Conservation (phyloP, 805 yeast genomes). For the Wickerhamia fluorescens region DNA sequence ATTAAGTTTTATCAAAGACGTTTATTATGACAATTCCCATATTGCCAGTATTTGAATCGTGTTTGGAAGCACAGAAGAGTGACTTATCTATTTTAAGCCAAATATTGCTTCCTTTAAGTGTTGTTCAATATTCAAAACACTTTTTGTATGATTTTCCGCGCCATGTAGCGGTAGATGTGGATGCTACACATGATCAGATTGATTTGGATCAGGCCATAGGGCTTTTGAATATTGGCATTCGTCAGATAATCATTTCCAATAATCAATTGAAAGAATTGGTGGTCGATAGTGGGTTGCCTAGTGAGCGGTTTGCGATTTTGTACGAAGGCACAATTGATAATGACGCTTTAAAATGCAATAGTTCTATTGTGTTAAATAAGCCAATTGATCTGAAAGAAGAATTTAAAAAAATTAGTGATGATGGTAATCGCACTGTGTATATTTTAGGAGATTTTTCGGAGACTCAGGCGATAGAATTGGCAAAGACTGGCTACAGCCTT, state of each 20-base stretch:
- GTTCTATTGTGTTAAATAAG: conserved; percentile 3
- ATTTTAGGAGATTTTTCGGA: conserved; percentile 12
- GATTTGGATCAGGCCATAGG: conserved; percentile 34
- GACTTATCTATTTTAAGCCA: conserved; percentile 34
- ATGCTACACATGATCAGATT: conserved; percentile 17
- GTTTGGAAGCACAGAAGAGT: no score
- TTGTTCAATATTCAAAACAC: no score
- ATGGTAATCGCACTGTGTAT: conserved; percentile 27
- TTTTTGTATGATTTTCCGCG: conserved; percentile 24
- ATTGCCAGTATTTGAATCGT: no score
- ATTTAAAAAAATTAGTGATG: conserved; percentile 11
- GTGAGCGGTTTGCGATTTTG: conserved; percentile 34
- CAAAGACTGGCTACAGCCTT: conserved; percentile 27
- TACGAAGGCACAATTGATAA: conserved; percentile 3
- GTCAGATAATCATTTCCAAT: conserved; percentile 34
- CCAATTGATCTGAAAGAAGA: conserved; percentile 5
- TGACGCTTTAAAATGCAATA: conserved; percentile 2
- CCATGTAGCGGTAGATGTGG: conserved; percentile 23
- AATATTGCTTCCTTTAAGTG: conserved; percentile 21
- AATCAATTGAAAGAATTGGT: conserved; percentile 23
- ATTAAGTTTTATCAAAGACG: no score
- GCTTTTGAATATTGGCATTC: conserved; percentile 57
- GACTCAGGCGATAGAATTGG: conserved; percentile 19
- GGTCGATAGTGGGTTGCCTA: conserved; percentile 44
- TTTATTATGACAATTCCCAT: no score